These are phyloP conservation scores for Punica granatum DNA, from an alignment of 345 rosid species.

Conservation along the genomic window DNA sequence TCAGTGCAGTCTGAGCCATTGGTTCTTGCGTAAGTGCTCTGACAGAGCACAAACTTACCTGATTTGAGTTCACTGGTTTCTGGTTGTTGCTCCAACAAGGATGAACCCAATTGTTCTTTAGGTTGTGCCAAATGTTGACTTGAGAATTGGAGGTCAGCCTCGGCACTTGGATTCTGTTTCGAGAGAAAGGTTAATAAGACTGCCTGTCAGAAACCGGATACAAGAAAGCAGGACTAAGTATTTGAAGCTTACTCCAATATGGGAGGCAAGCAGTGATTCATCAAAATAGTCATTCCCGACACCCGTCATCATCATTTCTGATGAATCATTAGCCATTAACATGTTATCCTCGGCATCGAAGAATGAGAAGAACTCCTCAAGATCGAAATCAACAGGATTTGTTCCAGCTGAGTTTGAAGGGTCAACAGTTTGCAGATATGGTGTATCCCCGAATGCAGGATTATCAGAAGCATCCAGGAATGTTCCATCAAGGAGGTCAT, in stretches of 20 bases:
- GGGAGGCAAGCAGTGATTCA: not conserved
- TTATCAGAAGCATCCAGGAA: constrained; percentile 33
- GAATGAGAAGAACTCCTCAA: constrained; percentile 58
- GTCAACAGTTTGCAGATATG: constrained; percentile 50
- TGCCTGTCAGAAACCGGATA: not conserved
- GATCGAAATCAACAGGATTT: constrained; percentile 31
- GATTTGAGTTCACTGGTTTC: not conserved
- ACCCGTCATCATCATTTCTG: not conserved
- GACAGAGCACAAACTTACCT: not conserved
- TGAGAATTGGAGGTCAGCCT: not conserved
- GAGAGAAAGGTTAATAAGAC: not conserved
- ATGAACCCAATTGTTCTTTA: not conserved
- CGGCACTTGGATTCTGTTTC: not conserved
- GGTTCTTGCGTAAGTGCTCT: not conserved
- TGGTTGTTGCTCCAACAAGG: not conserved
- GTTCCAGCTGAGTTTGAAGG: constrained; percentile 32
- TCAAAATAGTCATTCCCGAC: not conserved
- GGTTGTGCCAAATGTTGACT: not conserved
- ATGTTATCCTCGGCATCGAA: constrained; percentile 41
- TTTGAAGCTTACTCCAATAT: not conserved
- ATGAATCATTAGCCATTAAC: constrained; percentile 8
- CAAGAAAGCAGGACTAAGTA: not conserved
- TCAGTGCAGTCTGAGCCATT: too few species aligned
- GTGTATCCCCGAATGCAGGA: constrained; percentile 17
- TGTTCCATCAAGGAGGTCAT: constrained; percentile 33